Percentiles rank a stretch among this genome's conserved stretches.
Evolutionary conservation across 208 protist species (phyloP).

Genomic region (Trypanosomatidae sp.): DNA sequence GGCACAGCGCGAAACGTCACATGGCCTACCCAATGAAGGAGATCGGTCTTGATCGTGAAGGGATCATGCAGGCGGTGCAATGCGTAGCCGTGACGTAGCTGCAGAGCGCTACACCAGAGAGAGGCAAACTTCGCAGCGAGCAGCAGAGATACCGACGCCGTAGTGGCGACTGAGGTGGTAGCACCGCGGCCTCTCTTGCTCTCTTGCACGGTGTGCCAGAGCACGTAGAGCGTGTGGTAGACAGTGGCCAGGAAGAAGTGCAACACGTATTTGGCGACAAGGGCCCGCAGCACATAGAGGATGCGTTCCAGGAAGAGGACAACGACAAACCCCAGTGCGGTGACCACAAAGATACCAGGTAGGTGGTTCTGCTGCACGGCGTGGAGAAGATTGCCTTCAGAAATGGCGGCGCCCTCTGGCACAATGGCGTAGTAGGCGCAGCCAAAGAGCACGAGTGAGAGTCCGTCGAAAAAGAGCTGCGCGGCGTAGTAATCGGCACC

Average conservation of each 20-base stretch:
- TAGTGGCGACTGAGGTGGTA: slow-evolving; percentile 5
- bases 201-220: slow-evolving; percentile 25
- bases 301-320: slow-evolving; percentile 62
- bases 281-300: slow-evolving; percentile 55
- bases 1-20: slow-evolving; percentile 55
- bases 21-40: slow-evolving; percentile 55
- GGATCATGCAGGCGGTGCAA: slow-evolving; percentile 51
- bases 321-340: slow-evolving; percentile 49
- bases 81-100: slow-evolving; percentile 54
- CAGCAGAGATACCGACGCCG: slow-evolving; percentile 28
- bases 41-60: slow-evolving; percentile 48
- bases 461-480: slow-evolving; percentile 43
- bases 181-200: not conserved
- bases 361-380: slow-evolving; percentile 70
- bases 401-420: slow-evolving; percentile 17
- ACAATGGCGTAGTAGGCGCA: slow-evolving; percentile 55
- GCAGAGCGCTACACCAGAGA: slow-evolving; percentile 42
- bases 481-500: slow-evolving; percentile 54
- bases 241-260: slow-evolving; percentile 29
- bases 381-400: slow-evolving; percentile 45
- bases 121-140: slow-evolving; percentile 45
- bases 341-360: slow-evolving; percentile 63
- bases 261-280: slow-evolving; percentile 36
- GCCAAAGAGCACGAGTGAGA: slow-evolving; percentile 45
- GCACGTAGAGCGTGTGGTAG: slow-evolving; percentile 44